phyloP scores from a whole-genome alignment of 2,329 filamentous ascomycete genomes.

The Alternaria burnsii region DNA sequence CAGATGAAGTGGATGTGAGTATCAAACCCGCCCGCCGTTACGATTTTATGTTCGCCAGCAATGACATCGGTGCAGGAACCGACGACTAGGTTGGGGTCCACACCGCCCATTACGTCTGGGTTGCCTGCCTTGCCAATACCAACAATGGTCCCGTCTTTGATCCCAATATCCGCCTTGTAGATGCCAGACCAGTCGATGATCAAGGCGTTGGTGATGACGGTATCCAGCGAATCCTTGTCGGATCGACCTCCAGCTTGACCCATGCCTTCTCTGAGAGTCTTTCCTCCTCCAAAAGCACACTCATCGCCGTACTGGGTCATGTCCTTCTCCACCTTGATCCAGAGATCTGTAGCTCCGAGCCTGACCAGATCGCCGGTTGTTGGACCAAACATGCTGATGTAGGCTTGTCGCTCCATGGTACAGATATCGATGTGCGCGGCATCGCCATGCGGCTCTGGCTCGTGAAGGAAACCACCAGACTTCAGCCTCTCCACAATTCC shows the following conservation, averaged over 20 bases:
- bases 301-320: conserved; percentile 88
- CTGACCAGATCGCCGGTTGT: conserved; percentile 87
- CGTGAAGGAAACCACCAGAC: conserved; percentile 79
- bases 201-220: conserved; percentile 88
- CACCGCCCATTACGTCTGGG: conserved; percentile 94
- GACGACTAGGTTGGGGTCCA: conserved; percentile 79
- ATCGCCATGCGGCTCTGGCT: conserved; percentile 69
- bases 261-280: conserved; percentile 94
- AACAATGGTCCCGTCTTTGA: conserved; percentile 85
- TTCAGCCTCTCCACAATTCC: conserved; percentile 74
- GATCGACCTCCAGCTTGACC: conserved; percentile 83
- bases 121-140: conserved; percentile 96
- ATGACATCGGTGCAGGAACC: conserved; percentile 92
- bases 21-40: conserved; percentile 90
- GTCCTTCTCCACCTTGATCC: conserved; percentile 90
- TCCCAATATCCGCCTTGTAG: conserved; percentile 95
- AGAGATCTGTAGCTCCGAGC: conserved; percentile 84
- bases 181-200: conserved; percentile 93
- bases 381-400: conserved; percentile 90
- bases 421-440: conserved; percentile 66
- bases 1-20: conserved; percentile 95
- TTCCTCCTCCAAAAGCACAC: conserved; percentile 93
- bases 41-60: conserved; percentile 86
- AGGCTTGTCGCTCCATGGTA: conserved; percentile 79
- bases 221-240: conserved; percentile 77